phyloP scores from a whole-genome alignment of 164 flowering plant species.

The Pachysandra terminalis region DNA sequence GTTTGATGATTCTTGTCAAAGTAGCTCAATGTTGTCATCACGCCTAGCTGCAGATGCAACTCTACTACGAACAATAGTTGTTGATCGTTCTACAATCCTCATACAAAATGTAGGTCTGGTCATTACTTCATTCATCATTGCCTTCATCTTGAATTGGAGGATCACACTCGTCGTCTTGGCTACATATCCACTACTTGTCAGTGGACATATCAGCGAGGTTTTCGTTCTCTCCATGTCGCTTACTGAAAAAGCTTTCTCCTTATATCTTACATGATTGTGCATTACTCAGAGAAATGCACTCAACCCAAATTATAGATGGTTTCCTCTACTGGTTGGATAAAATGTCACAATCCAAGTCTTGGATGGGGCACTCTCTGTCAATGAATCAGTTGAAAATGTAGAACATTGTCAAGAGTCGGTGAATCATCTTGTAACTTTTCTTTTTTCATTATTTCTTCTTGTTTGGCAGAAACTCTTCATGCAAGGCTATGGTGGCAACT shows the following conservation, averaged over 20 bases:
- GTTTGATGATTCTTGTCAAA: conserved; percentile 72
- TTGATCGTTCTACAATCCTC: conserved; percentile 76
- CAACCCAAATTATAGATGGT: neutral
- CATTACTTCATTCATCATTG: conserved; percentile 65
- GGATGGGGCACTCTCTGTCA: no score
- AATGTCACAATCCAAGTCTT: no score
- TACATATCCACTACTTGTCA: conserved; percentile 69
- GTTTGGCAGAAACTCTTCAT: conserved; percentile 75
- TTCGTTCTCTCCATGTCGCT: conserved; percentile 4
- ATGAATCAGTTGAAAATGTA: no score
- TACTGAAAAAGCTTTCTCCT: no score
- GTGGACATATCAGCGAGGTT: conserved; percentile 95
- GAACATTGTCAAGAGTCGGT: no score
- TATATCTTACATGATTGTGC: neutral
- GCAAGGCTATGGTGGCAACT: conserved; percentile 94
- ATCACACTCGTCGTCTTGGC: conserved; percentile 82
- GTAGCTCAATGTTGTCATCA: conserved; percentile 79
- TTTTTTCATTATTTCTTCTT: neutral
- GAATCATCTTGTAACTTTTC: no score
- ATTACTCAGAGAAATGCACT: no score
- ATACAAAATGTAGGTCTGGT: conserved; percentile 65
- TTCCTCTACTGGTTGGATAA: neutral
- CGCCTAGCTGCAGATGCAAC: conserved; percentile 86
- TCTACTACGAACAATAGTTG: conserved; percentile 67
- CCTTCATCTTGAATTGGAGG: conserved; percentile 92